phyloP scores from a whole-genome alignment of 257 asterid genomes.

The Nemophila menziesii region DNA sequence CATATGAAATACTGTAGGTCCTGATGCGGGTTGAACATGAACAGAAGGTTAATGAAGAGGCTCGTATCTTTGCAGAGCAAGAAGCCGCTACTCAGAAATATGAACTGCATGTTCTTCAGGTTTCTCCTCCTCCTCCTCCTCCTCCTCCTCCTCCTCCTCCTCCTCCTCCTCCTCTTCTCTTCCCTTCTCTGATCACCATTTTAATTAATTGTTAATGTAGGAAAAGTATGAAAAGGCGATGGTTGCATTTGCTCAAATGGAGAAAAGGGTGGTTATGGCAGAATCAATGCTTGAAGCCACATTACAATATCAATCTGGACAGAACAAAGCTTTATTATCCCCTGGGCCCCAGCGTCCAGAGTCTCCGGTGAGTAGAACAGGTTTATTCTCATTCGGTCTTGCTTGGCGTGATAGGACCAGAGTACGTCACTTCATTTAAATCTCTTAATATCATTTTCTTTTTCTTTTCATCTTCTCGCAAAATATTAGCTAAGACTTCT shows the following conservation, averaged over 20 bases:
- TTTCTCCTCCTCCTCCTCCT: slow-evolving; percentile 15
- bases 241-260: slow-evolving; percentile 45
- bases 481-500: not conserved
- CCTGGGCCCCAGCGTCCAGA: slow-evolving; percentile 27
- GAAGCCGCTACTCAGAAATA: slow-evolving; percentile 57
- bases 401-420: slow-evolving; percentile 79
- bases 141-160: no score
- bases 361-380: slow-evolving; percentile 26
- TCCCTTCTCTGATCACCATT: no score
- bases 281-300: slow-evolving; percentile 90
- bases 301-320: slow-evolving; percentile 74
- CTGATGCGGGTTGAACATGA: slow-evolving; percentile 81
- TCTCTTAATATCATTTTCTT: not conserved
- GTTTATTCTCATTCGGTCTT: slow-evolving; percentile 58
- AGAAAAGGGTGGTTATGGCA: slow-evolving; percentile 82
- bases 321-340: slow-evolving; percentile 55
- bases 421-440: slow-evolving; percentile 20
- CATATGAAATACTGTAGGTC: slow-evolving; percentile 28
- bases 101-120: slow-evolving; percentile 55
- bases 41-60: slow-evolving; percentile 70
- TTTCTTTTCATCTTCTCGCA: not conserved
- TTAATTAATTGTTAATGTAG: slow-evolving; percentile 27
- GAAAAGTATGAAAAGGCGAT: slow-evolving; percentile 55
- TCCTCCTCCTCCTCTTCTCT: no score
- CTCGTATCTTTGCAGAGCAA: slow-evolving; percentile 63